phyloP scores from a whole-genome alignment of 2,329 filamentous ascomycete genomes.

The Epichloe bromicola region DNA sequence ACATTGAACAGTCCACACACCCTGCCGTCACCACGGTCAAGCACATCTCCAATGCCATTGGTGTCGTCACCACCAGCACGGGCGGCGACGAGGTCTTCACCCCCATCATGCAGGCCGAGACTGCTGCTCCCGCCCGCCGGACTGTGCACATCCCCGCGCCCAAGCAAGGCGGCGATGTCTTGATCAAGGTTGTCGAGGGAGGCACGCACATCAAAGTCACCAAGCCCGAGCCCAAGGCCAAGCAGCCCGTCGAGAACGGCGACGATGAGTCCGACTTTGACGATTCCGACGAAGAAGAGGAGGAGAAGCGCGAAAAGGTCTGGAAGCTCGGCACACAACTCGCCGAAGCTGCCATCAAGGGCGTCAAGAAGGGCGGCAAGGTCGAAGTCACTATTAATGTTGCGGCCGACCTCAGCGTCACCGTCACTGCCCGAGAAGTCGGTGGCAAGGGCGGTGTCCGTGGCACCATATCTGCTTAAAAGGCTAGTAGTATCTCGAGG shows the following conservation, averaged over 20 bases:
- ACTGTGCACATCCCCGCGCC: conserved; percentile 66
- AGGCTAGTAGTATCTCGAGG: background rate
- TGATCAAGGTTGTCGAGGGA: conserved; percentile 82
- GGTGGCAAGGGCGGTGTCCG: conserved; percentile 77
- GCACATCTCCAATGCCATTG: conserved; percentile 79
- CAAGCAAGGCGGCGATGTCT: conserved; percentile 72
- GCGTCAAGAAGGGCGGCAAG: conserved; percentile 76
- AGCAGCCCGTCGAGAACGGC: conserved; percentile 53
- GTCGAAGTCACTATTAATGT: conserved; percentile 92
- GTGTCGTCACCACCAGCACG: conserved; percentile 55
- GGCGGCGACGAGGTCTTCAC: conserved; percentile 59
- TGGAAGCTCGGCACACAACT: conserved; percentile 79
- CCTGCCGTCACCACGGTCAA: conserved; percentile 88
- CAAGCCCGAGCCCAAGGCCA: conserved; percentile 68
- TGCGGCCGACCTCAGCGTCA: conserved; percentile 63
- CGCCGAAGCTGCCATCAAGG: conserved; percentile 74
- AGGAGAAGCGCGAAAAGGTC: conserved; percentile 78
- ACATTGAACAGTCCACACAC: conserved; percentile 94
- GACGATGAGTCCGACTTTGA: conserved; percentile 45
- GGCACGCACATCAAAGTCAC: conserved; percentile 85
- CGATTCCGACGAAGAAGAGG: conserved; percentile 58
- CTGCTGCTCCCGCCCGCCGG: conserved; percentile 77
- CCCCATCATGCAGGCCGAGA: conserved; percentile 72
- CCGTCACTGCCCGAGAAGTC: conserved; percentile 71
- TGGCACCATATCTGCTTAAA: conserved; percentile 33